These are phyloP conservation scores for Paxillus rubicundulus DNA, from an alignment of 768 basidiomycete species.

Conservation along the genomic window DNA sequence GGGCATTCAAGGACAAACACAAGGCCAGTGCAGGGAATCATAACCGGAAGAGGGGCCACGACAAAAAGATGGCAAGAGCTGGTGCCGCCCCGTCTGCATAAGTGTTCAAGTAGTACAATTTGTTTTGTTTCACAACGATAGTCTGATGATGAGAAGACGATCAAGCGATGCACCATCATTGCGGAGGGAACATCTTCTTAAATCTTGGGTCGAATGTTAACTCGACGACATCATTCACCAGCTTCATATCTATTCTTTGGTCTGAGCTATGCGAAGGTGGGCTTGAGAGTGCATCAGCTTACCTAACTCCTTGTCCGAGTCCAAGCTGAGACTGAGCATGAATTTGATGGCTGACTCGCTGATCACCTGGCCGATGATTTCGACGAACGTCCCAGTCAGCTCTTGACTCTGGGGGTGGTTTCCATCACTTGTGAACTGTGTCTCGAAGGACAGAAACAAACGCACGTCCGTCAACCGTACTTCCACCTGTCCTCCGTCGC, in stretches of 20 bases:
- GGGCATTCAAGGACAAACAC: constrained; percentile 74
- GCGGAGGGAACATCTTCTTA: constrained; percentile 44
- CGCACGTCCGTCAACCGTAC: constrained; percentile 43
- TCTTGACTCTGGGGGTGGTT: constrained; percentile 36
- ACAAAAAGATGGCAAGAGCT: constrained; percentile 79
- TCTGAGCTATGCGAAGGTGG: constrained; percentile 2
- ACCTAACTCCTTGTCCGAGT: constrained; percentile 56
- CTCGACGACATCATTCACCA: constrained; percentile 61
- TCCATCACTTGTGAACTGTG: background rate
- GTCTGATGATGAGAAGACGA: background rate
- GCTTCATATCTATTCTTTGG: constrained; percentile 46
- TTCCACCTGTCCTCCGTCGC: constrained; percentile 63
- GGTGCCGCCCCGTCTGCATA: constrained; percentile 42
- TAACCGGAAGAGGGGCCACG: constrained; percentile 79
- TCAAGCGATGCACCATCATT: background rate
- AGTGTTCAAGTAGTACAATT: background rate
- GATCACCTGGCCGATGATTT: constrained; percentile 63
- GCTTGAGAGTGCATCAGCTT: constrained; percentile 20
- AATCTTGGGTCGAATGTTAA: constrained; percentile 60
- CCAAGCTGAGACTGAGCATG: constrained; percentile 51
- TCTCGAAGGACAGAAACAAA: constrained; percentile 5
- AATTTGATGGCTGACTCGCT: constrained; percentile 53
- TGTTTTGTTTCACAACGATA: background rate
- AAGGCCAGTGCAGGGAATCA: constrained; percentile 73
- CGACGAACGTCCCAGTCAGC: constrained; percentile 55